A percentile compares a stretch with the other conserved stretches of the same genome.
phyloP scores from a whole-genome alignment of 805 yeast genomes.

The Ogataea nitratoaversa region DNA sequence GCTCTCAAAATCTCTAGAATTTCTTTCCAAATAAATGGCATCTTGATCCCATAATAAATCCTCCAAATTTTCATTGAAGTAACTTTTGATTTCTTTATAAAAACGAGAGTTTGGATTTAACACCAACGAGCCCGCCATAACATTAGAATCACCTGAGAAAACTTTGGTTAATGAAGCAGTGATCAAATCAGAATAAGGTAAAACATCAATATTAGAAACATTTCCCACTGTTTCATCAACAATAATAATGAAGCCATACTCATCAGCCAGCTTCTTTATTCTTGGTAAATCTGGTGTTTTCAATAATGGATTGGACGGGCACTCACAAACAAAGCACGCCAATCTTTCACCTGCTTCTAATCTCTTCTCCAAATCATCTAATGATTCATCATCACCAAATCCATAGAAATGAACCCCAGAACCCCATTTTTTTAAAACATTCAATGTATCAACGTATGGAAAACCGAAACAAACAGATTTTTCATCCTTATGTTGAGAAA shows the following conservation, averaged over 20 bases:
- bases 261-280: conserved; percentile 60
- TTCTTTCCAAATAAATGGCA: conserved; percentile 85
- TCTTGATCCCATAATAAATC: conserved; percentile 92
- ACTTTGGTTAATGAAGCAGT: conserved; percentile 87
- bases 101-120: conserved; percentile 61
- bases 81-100: conserved; percentile 47
- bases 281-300: conserved; percentile 74
- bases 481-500: conserved; percentile 22
- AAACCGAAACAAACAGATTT: conserved; percentile 93
- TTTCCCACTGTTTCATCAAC: conserved; percentile 96
- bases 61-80: conserved; percentile 52
- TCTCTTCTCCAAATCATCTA: conserved; percentile 58
- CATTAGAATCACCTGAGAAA: conserved; percentile 91
- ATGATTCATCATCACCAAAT: conserved; percentile 67
- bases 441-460: conserved; percentile 91
- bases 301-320: conserved; percentile 92
- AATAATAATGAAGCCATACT: conserved; percentile 71
- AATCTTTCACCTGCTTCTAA: conserved; percentile 63
- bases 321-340: conserved; percentile 82
- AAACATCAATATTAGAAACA: conserved; percentile 73
- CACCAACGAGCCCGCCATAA: conserved; percentile 88
- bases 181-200: conserved; percentile 81
- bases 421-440: conserved; percentile 83
- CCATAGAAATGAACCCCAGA: conserved; percentile 87
- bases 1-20: conserved; percentile 79